phyloP scores from a whole-genome alignment of 495 filamentous ascomycete species.

The Podospora pseudopauciseta region DNA sequence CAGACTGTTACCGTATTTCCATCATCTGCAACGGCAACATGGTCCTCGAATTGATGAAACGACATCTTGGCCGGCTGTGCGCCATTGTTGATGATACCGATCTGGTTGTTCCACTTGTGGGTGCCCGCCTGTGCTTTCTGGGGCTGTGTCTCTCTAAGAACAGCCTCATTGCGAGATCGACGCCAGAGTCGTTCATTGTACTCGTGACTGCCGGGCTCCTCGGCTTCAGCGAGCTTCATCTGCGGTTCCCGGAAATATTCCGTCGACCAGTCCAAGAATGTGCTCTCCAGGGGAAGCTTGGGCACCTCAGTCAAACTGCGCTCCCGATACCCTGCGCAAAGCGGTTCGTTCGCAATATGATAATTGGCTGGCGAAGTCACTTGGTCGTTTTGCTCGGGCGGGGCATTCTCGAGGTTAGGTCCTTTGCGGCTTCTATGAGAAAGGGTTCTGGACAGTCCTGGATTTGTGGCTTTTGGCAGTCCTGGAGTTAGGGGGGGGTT shows the following conservation, averaged over 20 bases:
- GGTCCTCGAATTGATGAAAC: slow-evolving; percentile 97
- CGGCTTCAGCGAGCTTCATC: slow-evolving; percentile 93
- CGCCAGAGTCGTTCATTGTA: slow-evolving; percentile 96
- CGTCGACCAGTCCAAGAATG: slow-evolving; percentile 90
- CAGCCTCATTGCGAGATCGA: slow-evolving; percentile 85
- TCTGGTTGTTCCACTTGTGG: slow-evolving; percentile 75
- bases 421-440: slow-evolving; percentile 47
- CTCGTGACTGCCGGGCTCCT: slow-evolving; percentile 94
- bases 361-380: slow-evolving; percentile 65
- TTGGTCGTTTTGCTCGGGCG: slow-evolving; percentile 76
- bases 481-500: slow-evolving; percentile 35
- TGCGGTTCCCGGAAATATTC: slow-evolving; percentile 99
- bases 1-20: slow-evolving; percentile 84
- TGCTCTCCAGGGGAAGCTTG: slow-evolving; percentile 69
- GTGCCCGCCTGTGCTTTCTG: slow-evolving; percentile 82
- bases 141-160: slow-evolving; percentile 85
- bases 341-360: slow-evolving; percentile 69
- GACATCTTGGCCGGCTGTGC: slow-evolving; percentile 87
- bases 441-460: slow-evolving; percentile 40
- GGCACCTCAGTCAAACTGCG: slow-evolving; percentile 54
- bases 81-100: slow-evolving; percentile 76
- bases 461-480: slow-evolving; percentile 38
- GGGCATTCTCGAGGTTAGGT: slow-evolving; percentile 58
- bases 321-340: slow-evolving; percentile 66
- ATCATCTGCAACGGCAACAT: slow-evolving; percentile 91